Base-by-base conservation (phyloP, 1,284 basidiomycete species). In the Tilletia walkeri region DNA sequence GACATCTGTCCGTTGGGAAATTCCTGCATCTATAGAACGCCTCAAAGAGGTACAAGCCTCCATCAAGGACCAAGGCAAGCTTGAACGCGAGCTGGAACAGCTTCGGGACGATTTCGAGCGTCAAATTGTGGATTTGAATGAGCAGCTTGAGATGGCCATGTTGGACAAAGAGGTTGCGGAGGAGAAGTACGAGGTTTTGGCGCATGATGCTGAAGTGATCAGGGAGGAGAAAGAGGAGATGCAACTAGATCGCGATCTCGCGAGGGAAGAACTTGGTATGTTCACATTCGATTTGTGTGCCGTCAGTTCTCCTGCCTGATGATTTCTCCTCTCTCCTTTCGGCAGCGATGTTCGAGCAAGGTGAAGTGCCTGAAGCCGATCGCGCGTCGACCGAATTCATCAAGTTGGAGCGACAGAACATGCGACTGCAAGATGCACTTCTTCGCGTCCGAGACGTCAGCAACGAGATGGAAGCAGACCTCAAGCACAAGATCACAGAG, bases 81-180 rank as follows among this genome's bases (percentile, higher is more conserved):
- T 76, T 59, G 79, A 80, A 65, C 78, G 75, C 65, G 79, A 80
- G 41, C 79, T 78, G 76, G 70, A 68, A 3, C 69, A 71, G 54
- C 70, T 78, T 61, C 73, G 68, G 48, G 75, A 79, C 59, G 72
- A 75, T 59, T 76, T 87, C 1, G 86, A 88, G 30, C 85, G 90
- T n/a, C 86, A 89, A 50, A 86, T 90, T 1, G 82, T 88, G 5
- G 93, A 95, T 78, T 84, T 90, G 1, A 89, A 91, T 69, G 95
- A 97, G 76, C 92, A 94, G 82, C 86, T 98, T 48, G 96, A 99
- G 85, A 94, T 98, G 89, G 88, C 90, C 2, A 93, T 93, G 86
- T 85, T 99, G 74, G 96, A 99, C 84, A 94, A 94, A 84, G 96
- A 99, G 84, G 90, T 99, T 67, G 95, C 95, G 0, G 96, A 99